Base-by-base conservation (phyloP, 345 rosid species). In the Bruguiera gymnorhiza region DNA sequence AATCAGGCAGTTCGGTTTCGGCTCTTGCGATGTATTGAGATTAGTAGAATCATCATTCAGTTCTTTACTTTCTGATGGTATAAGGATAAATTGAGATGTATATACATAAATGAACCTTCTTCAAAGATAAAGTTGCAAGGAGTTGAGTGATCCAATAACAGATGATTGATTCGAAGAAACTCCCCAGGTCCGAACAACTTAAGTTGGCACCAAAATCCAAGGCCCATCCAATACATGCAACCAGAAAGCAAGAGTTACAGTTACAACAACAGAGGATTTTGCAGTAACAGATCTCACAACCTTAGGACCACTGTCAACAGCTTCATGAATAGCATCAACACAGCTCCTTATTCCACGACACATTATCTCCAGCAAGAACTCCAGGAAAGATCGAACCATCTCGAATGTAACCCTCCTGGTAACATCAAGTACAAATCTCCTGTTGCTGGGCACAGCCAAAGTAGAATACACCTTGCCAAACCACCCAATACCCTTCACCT, bases 361-460 rank as follows among this genome's bases (percentile, higher is more conserved):
- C 10, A 84, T 31, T 65, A 71, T 91, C 77, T 87, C 95, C 56
- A 84, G 60, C 72, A 82, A 56, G 55, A 87, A 76, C 62, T 87
- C 89, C 55, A 91, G 80, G 70, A 88, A 74, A 51, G 93, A 86
- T 77, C 87, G 82, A 29, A 89, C 92, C 30, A 88, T 83, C 77
- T 91, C 93, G 53, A 84, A 88, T 64, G 93, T 83, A 29, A 88
- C 78, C 56, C 74, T 81, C 61, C 95, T 95, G 3, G 86, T 87
- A 69, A 94, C 55, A 76, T 88, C 96, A 68, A 94, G 87, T 65
- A 88, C 82, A 13, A 89, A 83, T 74, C 71, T 86, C 77, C 87
- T 83, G 70, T 88, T 94, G 70, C 83, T 83, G 4, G 96, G 96
- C 70, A 84, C 79, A 0, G 90, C 79, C 67, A 89, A 39, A 18